phyloP scores from a whole-genome alignment of 805 yeast species.

The Sugiyamaella boreocaroliniensis region DNA sequence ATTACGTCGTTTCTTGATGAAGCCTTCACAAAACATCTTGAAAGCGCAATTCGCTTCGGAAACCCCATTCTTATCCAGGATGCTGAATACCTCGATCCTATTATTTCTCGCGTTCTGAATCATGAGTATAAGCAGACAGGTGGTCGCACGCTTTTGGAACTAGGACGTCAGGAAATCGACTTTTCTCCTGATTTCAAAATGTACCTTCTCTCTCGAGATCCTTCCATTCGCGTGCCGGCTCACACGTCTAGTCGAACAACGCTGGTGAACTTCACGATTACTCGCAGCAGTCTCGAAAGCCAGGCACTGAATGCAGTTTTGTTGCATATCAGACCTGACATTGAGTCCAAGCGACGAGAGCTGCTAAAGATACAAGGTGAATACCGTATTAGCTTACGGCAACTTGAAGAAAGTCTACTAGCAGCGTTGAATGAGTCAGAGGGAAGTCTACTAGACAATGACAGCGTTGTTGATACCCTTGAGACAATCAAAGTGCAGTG shows the following conservation, averaged over 20 bases:
- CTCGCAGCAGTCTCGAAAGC: constrained; percentile 57
- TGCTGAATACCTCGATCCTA: constrained; percentile 75
- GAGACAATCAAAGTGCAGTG: constrained; percentile 64
- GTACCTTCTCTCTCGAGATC: constrained; percentile 55
- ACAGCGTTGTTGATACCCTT: constrained; percentile 49
- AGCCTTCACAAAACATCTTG: constrained; percentile 60
- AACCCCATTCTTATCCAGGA: constrained; percentile 65
- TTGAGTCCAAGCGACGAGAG: constrained; percentile 51
- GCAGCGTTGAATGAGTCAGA: constrained; percentile 48
- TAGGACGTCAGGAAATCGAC: constrained; percentile 63
- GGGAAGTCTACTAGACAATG: constrained; percentile 64
- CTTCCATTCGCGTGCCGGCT: constrained; percentile 40
- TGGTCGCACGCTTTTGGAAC: constrained; percentile 53
- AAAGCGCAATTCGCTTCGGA: constrained; percentile 80
- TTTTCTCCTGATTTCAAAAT: constrained; percentile 57
- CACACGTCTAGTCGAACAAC: constrained; percentile 58
- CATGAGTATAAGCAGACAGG: constrained; percentile 60
- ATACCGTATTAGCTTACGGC: constrained; percentile 46
- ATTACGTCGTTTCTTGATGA: constrained; percentile 67
- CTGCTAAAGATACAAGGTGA: constrained; percentile 52
- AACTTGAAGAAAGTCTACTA: constrained; percentile 55
- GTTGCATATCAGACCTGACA: constrained; percentile 53
- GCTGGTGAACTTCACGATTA: constrained; percentile 64
- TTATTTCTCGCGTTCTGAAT: constrained; percentile 55
- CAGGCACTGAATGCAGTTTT: constrained; percentile 56